Base-by-base conservation (phyloP, 2,329 filamentous ascomycete species). In the Whalleya microplaca region DNA sequence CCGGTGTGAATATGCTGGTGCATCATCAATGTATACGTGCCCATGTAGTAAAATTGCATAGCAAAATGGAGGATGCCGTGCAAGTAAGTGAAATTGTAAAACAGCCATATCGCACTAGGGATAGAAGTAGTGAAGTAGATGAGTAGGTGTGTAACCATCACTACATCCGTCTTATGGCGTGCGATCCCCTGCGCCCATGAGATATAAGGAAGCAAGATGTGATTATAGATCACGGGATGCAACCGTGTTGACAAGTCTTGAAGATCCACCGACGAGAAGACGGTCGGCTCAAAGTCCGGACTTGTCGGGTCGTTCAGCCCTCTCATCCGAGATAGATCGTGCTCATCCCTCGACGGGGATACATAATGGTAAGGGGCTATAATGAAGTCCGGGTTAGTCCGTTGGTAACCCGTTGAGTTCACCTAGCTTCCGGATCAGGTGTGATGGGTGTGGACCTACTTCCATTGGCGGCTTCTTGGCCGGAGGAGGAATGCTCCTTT, bases 1-100 rank as follows among this genome's bases (percentile, higher is more conserved):
- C 86, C 81, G 77, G 86, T 86, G 70, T 94, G 90, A 64, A 94
- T 93, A 71, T 94, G 90, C 68, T 94, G 90, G 67, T 94, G 90
- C 81, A 90, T 90, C 83, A 94, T 85, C 40, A 94, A 78, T 0
- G 90, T 94, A 74, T 91, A 94, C 1, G 86, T 79, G 7, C 90
- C 90, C 50, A 86, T 83, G 67, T 87, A 92, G 69, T 81, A 89
- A 32, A 82, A 74, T 65, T 89, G 85, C 78, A 91, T 85, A 9
- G 83, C 66, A 51, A 80, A 77, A 68, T 94, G 90, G 23, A 86
- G 63, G 16, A 90, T 64, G 9, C 82, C 90, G 71, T 92, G 90
- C 40, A 82, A 63, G 75, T 84, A 91, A 9, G 80, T 82, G 73
- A 93, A 93, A 66, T 80, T 76, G 72, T 84, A 90, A 12, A 65